These are phyloP conservation scores for Conoideocrella luteorostrata DNA, from an alignment of 2,329 filamentous ascomycete species.

Conservation along the genomic window DNA sequence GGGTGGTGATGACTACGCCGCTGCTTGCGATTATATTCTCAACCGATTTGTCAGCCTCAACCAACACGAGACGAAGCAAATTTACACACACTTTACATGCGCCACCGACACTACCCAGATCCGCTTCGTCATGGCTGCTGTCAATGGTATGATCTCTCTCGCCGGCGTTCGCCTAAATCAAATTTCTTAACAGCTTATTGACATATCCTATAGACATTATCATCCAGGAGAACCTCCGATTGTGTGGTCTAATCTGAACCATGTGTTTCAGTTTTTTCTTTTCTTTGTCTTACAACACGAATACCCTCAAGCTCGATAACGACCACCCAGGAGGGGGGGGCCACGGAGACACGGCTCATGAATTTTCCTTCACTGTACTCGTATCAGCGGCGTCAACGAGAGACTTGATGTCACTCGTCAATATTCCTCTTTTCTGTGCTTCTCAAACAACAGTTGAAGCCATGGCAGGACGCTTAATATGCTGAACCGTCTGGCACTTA, in stretches of 20 bases:
- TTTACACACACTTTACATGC: conserved; percentile 99
- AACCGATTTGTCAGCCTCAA: conserved; percentile 98
- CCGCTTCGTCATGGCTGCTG: conserved; percentile 98
- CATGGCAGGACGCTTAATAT: conserved; percentile 1
- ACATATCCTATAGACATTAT: conserved; percentile 73
- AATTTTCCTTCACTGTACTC: conserved; percentile 25
- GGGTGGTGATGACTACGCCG: conserved; percentile 89
- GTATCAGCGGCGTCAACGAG: conserved; percentile 20
- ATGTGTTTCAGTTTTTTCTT: conserved; percentile 25
- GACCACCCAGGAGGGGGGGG: conserved; percentile 31
- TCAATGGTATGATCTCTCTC: conserved; percentile 69
- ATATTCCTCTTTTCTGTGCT: background rate
- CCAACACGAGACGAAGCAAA: conserved; percentile 98
- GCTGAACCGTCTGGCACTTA: background rate
- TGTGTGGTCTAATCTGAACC: conserved; percentile 90
- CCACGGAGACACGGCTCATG: conserved; percentile 33
- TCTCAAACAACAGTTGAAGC: background rate
- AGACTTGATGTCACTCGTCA: conserved; percentile 5
- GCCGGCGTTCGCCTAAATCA: background rate
- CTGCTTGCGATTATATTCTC: conserved; percentile 96
- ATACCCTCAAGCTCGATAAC: conserved; percentile 39
- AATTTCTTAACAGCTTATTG: conserved; percentile 34
- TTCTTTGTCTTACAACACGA: conserved; percentile 25
- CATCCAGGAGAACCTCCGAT: conserved; percentile 97
- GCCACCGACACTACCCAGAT: conserved; percentile 99